phyloP scores from a whole-genome alignment of 441 rosid species.

The Brassica hybrid region DNA sequence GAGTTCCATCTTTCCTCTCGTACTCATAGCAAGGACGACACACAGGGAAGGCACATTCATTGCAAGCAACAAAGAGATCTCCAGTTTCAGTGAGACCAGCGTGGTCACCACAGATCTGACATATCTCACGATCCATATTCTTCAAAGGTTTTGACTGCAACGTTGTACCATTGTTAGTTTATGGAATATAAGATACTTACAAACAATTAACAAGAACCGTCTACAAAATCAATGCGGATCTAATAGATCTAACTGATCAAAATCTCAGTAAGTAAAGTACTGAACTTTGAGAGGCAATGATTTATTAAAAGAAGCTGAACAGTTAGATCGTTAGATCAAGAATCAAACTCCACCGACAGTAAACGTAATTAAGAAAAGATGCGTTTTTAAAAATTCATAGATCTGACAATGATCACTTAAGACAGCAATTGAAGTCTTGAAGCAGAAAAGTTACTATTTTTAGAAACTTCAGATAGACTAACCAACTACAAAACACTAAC shows the following conservation, averaged over 20 bases:
- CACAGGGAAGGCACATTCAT: constrained; percentile 96
- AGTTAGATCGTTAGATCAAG: background rate
- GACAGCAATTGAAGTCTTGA: constrained; percentile 7
- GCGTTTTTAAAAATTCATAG: background rate
- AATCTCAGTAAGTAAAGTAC: constrained; percentile 7
- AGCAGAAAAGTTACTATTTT: constrained; percentile 31
- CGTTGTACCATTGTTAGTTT: constrained; percentile 37
- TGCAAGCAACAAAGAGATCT: constrained; percentile 89
- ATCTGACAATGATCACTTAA: background rate
- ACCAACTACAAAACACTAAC: constrained; percentile 16
- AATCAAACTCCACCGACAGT: constrained; percentile 24
- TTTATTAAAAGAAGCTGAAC: background rate
- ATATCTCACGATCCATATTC: constrained; percentile 70
- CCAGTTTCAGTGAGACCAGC: constrained; percentile 67
- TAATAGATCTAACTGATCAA: constrained; percentile 23
- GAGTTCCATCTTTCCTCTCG: constrained; percentile 95
- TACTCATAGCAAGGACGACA: constrained; percentile 96
- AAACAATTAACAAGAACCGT: constrained; percentile 10
- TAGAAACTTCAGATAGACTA: constrained; percentile 23
- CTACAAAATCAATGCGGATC: background rate
- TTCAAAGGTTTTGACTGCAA: constrained; percentile 88
- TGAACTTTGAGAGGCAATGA: constrained; percentile 8
- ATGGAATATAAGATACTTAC: background rate
- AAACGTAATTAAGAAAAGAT: background rate
- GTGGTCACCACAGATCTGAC: constrained; percentile 92